Conservation (phyloP, 129 eudicot species). For the Escallonia herrerae region DNA sequence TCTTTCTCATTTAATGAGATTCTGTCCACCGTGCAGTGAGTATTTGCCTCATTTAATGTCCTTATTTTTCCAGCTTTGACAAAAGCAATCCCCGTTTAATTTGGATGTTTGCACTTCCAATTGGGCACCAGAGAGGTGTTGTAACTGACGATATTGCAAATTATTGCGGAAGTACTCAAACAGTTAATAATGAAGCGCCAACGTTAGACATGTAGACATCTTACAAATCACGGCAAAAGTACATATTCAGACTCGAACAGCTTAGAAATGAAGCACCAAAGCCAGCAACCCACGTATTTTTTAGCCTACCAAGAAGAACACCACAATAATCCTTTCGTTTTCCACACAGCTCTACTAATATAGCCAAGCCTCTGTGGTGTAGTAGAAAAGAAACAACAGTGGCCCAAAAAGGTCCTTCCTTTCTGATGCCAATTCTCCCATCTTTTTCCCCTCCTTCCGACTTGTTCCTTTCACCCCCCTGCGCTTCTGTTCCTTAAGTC, state of each 20-base stretch:
- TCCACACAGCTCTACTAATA: constrained; percentile 4
- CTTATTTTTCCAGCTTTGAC: too few species aligned
- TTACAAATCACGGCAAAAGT: too few species aligned
- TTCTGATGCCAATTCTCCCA: constrained; percentile 7
- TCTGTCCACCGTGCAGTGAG: background rate
- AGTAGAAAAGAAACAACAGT: background rate
- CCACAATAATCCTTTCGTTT: background rate
- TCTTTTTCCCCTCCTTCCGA: constrained; percentile 4
- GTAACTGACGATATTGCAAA: background rate
- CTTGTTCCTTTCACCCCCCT: constrained; percentile 26
- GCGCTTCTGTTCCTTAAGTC: constrained; percentile 6
- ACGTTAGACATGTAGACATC: background rate
- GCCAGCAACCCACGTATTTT: background rate
- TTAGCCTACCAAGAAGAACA: background rate
- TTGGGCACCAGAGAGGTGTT: too few species aligned
- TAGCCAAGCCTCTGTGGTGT: background rate
- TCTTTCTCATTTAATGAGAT: background rate
- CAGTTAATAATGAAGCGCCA: too few species aligned
- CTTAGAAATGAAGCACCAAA: too few species aligned
- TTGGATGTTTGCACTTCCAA: too few species aligned
- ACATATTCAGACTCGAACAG: too few species aligned
- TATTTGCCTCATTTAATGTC: background rate
- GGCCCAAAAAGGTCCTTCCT: background rate
- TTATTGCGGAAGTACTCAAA: background rate
- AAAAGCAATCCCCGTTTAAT: too few species aligned